phyloP scores from a whole-genome alignment of 2,329 filamentous ascomycete species.

The Sphaerulina populicola region DNA sequence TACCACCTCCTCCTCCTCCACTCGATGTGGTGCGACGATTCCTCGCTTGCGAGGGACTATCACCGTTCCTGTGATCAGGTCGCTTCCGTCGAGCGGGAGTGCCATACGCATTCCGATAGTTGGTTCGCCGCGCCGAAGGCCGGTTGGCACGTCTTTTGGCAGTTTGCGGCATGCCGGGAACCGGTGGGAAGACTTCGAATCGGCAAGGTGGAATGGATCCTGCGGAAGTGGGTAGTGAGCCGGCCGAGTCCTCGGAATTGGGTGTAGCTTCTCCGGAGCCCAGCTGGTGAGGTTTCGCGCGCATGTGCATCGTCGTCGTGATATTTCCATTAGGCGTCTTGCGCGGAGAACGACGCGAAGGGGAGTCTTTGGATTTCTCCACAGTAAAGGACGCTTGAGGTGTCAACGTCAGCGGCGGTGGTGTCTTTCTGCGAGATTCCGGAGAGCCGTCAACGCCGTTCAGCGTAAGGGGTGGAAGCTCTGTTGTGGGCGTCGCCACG shows the following conservation, averaged over 20 bases:
- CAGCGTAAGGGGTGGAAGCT: constrained; percentile 16
- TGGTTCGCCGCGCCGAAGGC: constrained; percentile 25
- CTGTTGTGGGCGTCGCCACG: constrained; percentile 16
- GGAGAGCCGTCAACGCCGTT: constrained; percentile 18
- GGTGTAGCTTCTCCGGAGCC: constrained; percentile 22
- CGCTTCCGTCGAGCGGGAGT: constrained; percentile 22
- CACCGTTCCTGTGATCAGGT: constrained; percentile 4
- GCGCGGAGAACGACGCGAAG: constrained; percentile 28
- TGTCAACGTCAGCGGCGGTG: constrained; percentile 23
- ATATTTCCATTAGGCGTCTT: constrained; percentile 28
- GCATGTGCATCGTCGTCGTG: constrained; percentile 8
- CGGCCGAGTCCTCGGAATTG: constrained; percentile 17
- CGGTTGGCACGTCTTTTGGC: constrained; percentile 30
- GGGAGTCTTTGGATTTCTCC: constrained; percentile 18
- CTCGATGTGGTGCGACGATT: constrained; percentile 2
- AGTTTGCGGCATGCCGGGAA: constrained; percentile 43
- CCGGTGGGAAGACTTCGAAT: constrained; percentile 70
- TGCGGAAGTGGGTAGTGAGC: constrained; percentile 27
- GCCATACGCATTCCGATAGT: constrained; percentile 19
- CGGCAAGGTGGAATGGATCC: constrained; percentile 56
- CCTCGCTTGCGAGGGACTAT: constrained; percentile 8
- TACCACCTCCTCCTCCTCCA: neutral
- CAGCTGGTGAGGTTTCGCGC: constrained; percentile 9
- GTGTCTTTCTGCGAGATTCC: constrained; percentile 23
- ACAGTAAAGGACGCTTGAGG: constrained; percentile 25